Percentiles rank a stretch among this genome's conserved stretches.
phyloP scores from a whole-genome alignment of 768 basidiomycete species.

The Agaricus subrufescens region DNA sequence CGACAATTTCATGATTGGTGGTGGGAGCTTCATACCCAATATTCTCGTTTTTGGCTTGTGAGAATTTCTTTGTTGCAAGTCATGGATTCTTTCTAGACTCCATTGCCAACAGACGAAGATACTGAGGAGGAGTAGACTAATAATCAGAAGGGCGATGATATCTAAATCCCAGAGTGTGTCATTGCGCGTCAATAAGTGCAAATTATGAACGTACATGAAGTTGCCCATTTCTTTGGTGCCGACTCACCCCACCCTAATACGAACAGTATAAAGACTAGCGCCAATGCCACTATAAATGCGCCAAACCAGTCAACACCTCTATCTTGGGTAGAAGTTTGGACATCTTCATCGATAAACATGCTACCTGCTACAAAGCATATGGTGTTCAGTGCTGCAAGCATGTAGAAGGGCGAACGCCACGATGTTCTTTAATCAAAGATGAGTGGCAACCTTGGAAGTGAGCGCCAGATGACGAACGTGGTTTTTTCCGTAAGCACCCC shows the following conservation, averaged over 20 bases:
- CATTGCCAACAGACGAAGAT: constrained; percentile 65
- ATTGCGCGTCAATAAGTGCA: neutral
- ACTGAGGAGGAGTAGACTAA: constrained; percentile 51
- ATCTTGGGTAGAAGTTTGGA: constrained; percentile 33
- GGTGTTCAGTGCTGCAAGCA: constrained; percentile 52
- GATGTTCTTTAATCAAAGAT: constrained; percentile 26
- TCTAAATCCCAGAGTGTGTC: constrained; percentile 29
- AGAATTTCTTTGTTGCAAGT: constrained; percentile 10
- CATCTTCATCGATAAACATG: constrained; percentile 58
- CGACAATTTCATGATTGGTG: constrained; percentile 60
- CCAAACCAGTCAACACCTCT: constrained; percentile 75
- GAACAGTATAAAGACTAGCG: constrained; percentile 68
- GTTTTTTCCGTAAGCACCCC: constrained; percentile 61
- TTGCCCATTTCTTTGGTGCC: constrained; percentile 57
- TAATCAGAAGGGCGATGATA: constrained; percentile 64
- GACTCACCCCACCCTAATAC: constrained; percentile 65
- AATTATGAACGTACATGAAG: constrained; percentile 22
- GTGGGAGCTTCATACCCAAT: constrained; percentile 27
- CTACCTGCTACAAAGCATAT: constrained; percentile 50
- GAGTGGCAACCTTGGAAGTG: neutral
- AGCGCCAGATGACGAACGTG: constrained; percentile 20
- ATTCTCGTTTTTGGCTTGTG: neutral
- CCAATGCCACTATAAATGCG: constrained; percentile 56
- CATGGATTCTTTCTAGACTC: constrained; percentile 45
- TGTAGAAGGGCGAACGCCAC: constrained; percentile 65